Percentiles rank a stretch among this genome's conserved stretches.
phyloP scores from a whole-genome alignment of 1,139 yeast species.

The Hyphopichia buzzinii region DNA sequence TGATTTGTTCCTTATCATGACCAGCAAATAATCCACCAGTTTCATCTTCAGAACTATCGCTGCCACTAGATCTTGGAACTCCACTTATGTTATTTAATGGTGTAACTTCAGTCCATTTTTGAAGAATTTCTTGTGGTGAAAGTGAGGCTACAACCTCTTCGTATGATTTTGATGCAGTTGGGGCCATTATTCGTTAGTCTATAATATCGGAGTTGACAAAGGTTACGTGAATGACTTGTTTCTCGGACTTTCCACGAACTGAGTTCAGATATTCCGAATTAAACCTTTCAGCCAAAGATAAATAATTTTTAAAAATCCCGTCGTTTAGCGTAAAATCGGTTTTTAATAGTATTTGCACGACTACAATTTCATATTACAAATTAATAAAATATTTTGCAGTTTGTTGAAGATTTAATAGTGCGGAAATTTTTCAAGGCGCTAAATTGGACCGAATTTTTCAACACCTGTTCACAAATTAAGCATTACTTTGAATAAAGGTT shows the following conservation, averaged over 20 bases:
- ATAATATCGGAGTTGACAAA: too few species aligned
- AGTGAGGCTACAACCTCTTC: slow-evolving; percentile 54
- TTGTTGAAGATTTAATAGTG: background rate
- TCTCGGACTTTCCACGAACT: too few species aligned
- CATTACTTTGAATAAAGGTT: too few species aligned
- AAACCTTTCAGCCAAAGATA: too few species aligned
- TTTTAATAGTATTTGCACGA: too few species aligned
- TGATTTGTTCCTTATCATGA: slow-evolving; percentile 91
- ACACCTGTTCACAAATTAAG: background rate
- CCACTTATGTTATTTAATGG: slow-evolving; percentile 52
- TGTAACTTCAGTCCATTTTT: slow-evolving; percentile 62
- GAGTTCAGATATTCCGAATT: too few species aligned
- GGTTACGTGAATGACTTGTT: too few species aligned
- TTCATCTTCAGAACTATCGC: slow-evolving; percentile 21
- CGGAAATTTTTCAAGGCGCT: slow-evolving; percentile 3
- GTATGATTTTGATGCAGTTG: slow-evolving; percentile 24
- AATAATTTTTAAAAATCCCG: too few species aligned
- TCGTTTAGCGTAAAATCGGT: too few species aligned
- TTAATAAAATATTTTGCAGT: background rate
- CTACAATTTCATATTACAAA: too few species aligned
- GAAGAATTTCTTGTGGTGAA: slow-evolving; percentile 47
- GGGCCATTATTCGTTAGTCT: background rate
- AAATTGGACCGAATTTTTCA: slow-evolving; percentile 1
- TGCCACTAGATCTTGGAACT: slow-evolving; percentile 35
- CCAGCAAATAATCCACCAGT: slow-evolving; percentile 58